Evolutionary conservation across 345 rosid species (phyloP).

Genomic region (Gossypium sturtianum): DNA sequence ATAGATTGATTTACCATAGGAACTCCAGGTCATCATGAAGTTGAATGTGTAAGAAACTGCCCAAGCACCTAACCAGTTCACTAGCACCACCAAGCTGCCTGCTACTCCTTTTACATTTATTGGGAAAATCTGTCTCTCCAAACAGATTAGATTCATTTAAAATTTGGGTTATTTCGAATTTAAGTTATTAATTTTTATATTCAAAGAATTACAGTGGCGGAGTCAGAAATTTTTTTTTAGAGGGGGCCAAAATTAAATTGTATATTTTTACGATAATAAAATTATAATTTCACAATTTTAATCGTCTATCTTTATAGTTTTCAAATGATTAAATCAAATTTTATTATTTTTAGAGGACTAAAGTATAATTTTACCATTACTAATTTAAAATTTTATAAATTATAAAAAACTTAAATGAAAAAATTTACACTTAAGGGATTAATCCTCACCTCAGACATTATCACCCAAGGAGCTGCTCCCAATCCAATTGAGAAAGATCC

Average conservation of each 20-base stretch:
- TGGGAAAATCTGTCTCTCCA: conserved; percentile 64
- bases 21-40: conserved; percentile 78
- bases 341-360: no score
- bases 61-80: conserved; percentile 96
- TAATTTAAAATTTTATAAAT: no score
- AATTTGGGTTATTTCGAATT: not conserved
- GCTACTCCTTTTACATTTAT: conserved; percentile 78
- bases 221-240: no score
- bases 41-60: conserved; percentile 79
- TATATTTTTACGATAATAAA: no score
- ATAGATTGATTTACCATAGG: conserved; percentile 40
- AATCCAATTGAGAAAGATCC: conserved; percentile 75
- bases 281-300: no score
- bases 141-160: not conserved
- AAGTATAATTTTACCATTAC: no score
- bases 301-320: no score
- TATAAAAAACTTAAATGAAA: no score
- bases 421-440: no score
- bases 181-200: not conserved
- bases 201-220: not conserved
- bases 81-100: conserved; percentile 87
- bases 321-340: no score
- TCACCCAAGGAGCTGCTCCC: conserved; percentile 97
- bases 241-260: rapidly evolving
- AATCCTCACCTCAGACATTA: conserved; percentile 81